A percentile compares a stretch with the other conserved stretches of the same genome.
Conservation (phyloP, 163 green algal species). For the Scenedesmus sp. region DNA sequence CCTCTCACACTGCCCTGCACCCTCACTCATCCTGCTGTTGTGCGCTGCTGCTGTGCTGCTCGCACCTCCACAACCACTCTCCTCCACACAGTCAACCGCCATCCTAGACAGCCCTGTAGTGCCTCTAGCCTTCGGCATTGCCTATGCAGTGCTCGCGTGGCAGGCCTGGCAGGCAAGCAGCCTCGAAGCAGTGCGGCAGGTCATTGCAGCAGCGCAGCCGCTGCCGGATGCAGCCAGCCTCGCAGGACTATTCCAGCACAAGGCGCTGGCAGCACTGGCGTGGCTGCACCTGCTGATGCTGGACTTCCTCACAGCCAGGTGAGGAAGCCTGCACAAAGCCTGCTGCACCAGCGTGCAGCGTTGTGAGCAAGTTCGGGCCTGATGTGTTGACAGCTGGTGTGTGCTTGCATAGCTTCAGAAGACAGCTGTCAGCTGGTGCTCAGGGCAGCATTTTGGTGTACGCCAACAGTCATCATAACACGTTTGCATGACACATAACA, state of each 20-base stretch:
- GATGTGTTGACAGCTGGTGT: neutral
- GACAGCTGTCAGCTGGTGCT: no score
- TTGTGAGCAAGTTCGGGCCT: no score
- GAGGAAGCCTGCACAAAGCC: neutral
- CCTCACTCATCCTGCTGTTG: neutral
- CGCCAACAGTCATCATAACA: no score
- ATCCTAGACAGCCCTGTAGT: constrained; percentile 36
- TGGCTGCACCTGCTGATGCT: constrained; percentile 79
- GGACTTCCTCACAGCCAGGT: constrained; percentile 75
- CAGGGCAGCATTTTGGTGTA: neutral
- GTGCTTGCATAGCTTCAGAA: no score
- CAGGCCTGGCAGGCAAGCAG: constrained; percentile 45
- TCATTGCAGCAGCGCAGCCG: neutral
- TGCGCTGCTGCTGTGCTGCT: neutral
- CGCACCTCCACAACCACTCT: neutral
- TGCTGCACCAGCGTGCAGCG: neutral
- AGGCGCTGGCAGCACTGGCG: constrained; percentile 58
- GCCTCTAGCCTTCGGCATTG: constrained; percentile 25
- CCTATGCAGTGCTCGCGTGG: constrained; percentile 39
- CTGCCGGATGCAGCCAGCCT: constrained; percentile 48
- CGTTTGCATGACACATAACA: no score
- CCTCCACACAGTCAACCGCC: neutral
- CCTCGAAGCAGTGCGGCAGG: neutral
- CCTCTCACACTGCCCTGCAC: neutral
- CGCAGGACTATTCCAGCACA: constrained; percentile 58